phyloP scores from a whole-genome alignment of 2,329 filamentous ascomycete species.

The Apiospora kogelbergensis region DNA sequence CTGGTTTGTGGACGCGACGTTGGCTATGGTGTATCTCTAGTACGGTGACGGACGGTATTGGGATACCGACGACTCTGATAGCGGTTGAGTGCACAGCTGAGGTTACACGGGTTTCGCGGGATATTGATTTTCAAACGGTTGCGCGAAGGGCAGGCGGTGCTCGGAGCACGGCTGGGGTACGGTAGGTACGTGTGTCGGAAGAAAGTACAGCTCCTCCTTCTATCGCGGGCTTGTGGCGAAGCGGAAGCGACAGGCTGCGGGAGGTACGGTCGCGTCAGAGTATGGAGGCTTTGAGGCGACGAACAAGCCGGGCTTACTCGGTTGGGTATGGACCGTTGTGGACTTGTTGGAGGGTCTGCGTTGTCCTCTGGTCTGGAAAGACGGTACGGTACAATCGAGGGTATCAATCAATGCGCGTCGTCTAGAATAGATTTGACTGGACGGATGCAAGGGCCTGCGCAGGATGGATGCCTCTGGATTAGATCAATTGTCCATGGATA shows the following conservation, averaged over 20 bases:
- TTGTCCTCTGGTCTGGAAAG: slow-evolving; percentile 12
- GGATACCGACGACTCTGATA: background rate
- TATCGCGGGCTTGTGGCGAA: background rate
- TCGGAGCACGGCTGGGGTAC: slow-evolving; percentile 3
- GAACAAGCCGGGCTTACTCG: slow-evolving; percentile 14
- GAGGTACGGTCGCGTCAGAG: background rate
- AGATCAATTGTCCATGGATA: slow-evolving; percentile 4
- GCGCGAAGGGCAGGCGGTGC: background rate
- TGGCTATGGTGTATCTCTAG: slow-evolving; percentile 5
- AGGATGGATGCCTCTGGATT: slow-evolving; percentile 1
- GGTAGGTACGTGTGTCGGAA: background rate
- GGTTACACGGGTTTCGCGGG: background rate
- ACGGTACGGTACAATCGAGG: background rate
- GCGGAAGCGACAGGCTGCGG: background rate
- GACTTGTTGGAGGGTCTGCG: slow-evolving; percentile 17
- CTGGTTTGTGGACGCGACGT: background rate
- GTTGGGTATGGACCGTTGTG: slow-evolving; percentile 12
- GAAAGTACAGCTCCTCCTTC: background rate
- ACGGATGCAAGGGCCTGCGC: background rate
- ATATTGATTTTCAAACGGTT: background rate
- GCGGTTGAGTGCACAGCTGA: background rate
- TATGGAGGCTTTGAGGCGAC: background rate
- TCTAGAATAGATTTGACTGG: background rate
- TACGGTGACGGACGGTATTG: slow-evolving; percentile 1
- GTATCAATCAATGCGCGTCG: background rate